phyloP scores from a whole-genome alignment of 352 stramenopile species.

The Globisporangium alternatum region DNA sequence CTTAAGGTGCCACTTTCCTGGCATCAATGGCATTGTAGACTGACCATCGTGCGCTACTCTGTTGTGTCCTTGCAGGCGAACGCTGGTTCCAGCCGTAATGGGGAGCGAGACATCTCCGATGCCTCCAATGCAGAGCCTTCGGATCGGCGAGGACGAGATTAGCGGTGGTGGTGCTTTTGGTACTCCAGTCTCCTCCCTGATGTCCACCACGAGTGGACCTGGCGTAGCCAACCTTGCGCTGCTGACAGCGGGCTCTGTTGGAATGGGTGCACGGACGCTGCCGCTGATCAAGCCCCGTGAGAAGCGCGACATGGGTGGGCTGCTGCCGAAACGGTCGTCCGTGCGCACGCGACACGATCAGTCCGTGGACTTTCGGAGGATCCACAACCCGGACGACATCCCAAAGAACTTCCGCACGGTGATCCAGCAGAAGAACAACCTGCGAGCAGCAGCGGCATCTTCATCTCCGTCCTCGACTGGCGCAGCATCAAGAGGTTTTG shows the following conservation, averaged over 20 bases:
- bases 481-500: background rate
- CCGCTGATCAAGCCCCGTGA: constrained; percentile 54
- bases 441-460: constrained; percentile 12
- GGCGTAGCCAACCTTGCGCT: constrained; percentile 7
- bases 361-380: constrained; percentile 60
- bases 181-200: background rate
- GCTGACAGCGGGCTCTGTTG: constrained; percentile 19
- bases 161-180: background rate
- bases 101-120: constrained; percentile 11
- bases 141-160: constrained; percentile 4
- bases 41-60: background rate
- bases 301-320: constrained; percentile 60
- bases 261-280: constrained; percentile 35
- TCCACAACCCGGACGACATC: constrained; percentile 70
- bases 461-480: background rate
- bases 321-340: constrained; percentile 61
- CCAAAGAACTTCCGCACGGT: constrained; percentile 69
- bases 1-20: background rate
- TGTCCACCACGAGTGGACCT: background rate
- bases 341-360: constrained; percentile 62
- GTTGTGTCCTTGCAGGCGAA: constrained; percentile 10
- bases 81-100: constrained; percentile 9
- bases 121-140: constrained; percentile 12
- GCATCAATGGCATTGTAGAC: background rate
- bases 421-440: constrained; percentile 50